Evolutionary conservation across 306 rosid genomes (phyloP).

Genomic region (Hippophae rhamnoides): DNA sequence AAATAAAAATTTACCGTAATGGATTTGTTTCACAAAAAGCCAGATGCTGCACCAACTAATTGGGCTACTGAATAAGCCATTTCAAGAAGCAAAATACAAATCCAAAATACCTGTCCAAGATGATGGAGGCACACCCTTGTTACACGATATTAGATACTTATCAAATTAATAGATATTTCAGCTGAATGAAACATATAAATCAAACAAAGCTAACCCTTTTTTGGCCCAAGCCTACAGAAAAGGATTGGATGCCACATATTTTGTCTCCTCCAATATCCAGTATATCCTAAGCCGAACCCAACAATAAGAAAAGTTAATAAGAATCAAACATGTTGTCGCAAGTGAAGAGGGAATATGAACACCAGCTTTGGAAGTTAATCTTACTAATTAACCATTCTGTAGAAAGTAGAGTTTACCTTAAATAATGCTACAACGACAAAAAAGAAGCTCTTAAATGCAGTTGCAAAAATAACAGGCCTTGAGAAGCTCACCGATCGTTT

Average conservation of each 20-base stretch:
- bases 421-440: slow-evolving; percentile 90
- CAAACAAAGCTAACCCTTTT: slow-evolving; percentile 41
- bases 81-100: slow-evolving; percentile 76
- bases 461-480: slow-evolving; percentile 72
- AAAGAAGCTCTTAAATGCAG: slow-evolving; percentile 96
- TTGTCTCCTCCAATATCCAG: too few relatives aligned
- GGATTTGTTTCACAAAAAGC: slow-evolving; percentile 64
- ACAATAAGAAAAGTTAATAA: too few relatives aligned
- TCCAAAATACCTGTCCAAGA: slow-evolving; percentile 78
- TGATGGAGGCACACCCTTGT: slow-evolving; percentile 13
- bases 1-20: slow-evolving; percentile 48
- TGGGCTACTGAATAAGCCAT: slow-evolving; percentile 70
- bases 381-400: slow-evolving; percentile 46
- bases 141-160: slow-evolving; percentile 1
- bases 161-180: slow-evolving; percentile 5
- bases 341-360: too few relatives aligned
- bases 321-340: too few relatives aligned
- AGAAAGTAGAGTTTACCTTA: slow-evolving; percentile 85
- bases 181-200: slow-evolving; percentile 15
- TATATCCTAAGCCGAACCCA: too few relatives aligned
- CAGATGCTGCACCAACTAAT: slow-evolving; percentile 62
- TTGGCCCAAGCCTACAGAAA: slow-evolving; percentile 42
- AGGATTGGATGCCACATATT: too few relatives aligned
- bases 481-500: slow-evolving; percentile 71
- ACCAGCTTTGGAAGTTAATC: too few relatives aligned